Conservation (phyloP, 208 protist species). For the Wallacemonas sp. region DNA sequence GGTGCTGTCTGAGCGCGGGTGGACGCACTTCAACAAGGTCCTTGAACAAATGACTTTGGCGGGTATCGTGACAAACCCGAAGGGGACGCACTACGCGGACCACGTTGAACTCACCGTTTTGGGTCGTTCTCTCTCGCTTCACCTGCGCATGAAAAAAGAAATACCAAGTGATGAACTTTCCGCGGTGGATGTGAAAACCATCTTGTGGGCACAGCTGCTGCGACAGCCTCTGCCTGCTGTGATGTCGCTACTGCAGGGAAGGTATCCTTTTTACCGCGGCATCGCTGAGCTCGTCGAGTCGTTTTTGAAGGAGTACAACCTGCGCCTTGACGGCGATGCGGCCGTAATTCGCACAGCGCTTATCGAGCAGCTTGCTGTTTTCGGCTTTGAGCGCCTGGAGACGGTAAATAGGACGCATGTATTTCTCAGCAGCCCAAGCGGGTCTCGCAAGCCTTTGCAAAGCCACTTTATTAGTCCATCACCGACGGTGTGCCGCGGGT, state of each 20-base stretch:
- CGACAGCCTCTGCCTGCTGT: slow-evolving; percentile 38
- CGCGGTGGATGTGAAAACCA: slow-evolving; percentile 59
- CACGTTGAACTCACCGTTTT: slow-evolving; percentile 51
- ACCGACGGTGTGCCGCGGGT: slow-evolving; percentile 71
- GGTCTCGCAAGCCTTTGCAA: slow-evolving; percentile 30
- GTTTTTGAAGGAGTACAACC: slow-evolving; percentile 46
- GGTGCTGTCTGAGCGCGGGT: slow-evolving; percentile 43
- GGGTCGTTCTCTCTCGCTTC: slow-evolving; percentile 62
- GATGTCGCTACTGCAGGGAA: slow-evolving; percentile 27
- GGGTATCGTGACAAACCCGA: slow-evolving; percentile 33
- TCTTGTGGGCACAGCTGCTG: slow-evolving; percentile 76
- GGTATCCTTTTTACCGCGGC: slow-evolving; percentile 50
- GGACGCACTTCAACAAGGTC: slow-evolving; percentile 36
- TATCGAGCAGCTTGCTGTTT: slow-evolving; percentile 47
- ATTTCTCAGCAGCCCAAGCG: slow-evolving; percentile 44
- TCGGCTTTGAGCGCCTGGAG: slow-evolving; percentile 34
- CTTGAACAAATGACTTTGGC: slow-evolving; percentile 34
- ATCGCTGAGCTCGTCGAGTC: slow-evolving; percentile 33
- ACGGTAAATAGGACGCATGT: slow-evolving; percentile 42
- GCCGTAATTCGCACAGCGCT: slow-evolving; percentile 23
- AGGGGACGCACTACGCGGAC: slow-evolving; percentile 17
- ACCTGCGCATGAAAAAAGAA: slow-evolving; percentile 47
- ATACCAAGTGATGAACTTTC: slow-evolving; percentile 34
- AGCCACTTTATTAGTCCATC: slow-evolving; percentile 23
- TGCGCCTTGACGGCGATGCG: slow-evolving; percentile 38